Conservation (phyloP, 2,329 filamentous ascomycete species). For the Nemania serpens region DNA sequence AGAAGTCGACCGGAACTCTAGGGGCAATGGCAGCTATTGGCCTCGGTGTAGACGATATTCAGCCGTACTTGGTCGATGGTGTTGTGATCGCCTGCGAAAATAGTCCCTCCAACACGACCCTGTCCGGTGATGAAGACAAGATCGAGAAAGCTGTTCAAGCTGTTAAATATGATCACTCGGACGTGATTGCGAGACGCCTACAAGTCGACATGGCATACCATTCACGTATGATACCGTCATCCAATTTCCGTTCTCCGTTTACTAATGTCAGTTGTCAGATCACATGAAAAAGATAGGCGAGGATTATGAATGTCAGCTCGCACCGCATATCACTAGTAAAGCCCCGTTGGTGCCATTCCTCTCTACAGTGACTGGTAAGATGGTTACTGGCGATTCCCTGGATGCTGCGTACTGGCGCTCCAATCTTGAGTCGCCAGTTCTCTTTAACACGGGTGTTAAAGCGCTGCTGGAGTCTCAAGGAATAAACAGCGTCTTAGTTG, state of each 20-base stretch:
- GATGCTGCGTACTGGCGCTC: conserved; percentile 31
- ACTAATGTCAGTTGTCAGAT: conserved; percentile 13
- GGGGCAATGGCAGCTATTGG: conserved; percentile 49
- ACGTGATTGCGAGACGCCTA: conserved; percentile 41
- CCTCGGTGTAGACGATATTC: conserved; percentile 40
- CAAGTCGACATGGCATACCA: conserved; percentile 51
- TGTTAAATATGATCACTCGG: conserved; percentile 39
- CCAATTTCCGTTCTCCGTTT: background rate
- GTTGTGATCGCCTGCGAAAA: conserved; percentile 41
- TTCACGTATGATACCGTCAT: conserved; percentile 35
- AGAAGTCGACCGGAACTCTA: conserved; percentile 18
- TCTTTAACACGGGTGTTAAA: conserved; percentile 28
- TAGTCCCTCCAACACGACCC: conserved; percentile 39
- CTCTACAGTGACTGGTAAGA: conserved; percentile 29
- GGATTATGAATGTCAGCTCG: conserved; percentile 23
- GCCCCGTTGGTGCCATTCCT: conserved; percentile 29
- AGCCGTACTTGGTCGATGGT: conserved; percentile 35
- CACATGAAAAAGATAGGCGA: conserved; percentile 33
- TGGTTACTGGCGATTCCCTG: conserved; percentile 11
- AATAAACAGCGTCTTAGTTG: conserved; percentile 24
- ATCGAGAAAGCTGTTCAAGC: conserved; percentile 36
- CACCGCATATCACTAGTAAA: conserved; percentile 12
- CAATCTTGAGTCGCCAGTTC: conserved; percentile 32
- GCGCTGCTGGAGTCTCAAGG: conserved; percentile 18
- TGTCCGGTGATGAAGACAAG: conserved; percentile 35